These are phyloP conservation scores for Citrus glauca DNA, from an alignment of 345 rosid genomes.

Conservation along the genomic window DNA sequence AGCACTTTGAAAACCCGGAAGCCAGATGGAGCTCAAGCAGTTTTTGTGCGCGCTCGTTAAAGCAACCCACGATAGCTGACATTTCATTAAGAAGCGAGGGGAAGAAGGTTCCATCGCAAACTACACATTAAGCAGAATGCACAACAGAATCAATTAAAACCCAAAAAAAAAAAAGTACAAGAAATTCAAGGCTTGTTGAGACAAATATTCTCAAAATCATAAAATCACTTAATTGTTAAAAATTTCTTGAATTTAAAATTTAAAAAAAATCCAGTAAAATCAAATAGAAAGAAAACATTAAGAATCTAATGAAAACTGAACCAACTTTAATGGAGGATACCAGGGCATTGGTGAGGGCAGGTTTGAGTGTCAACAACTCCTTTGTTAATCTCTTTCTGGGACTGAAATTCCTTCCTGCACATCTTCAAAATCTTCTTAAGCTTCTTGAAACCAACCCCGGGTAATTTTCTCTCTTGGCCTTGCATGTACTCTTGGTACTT, in stretches of 20 bases:
- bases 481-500: constrained; percentile 80
- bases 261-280: no score
- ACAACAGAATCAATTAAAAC: no score
- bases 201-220: not conserved
- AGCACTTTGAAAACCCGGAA: constrained; percentile 65
- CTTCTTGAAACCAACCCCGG: constrained; percentile 80
- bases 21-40: constrained; percentile 87
- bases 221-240: no score
- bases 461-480: constrained; percentile 57
- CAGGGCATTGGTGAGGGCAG: constrained; percentile 62
- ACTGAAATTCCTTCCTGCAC: constrained; percentile 43
- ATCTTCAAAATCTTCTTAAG: constrained; percentile 77
- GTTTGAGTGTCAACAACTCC: constrained; percentile 21
- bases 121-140: constrained; percentile 30
- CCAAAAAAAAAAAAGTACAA: no score
- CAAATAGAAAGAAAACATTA: not conserved
- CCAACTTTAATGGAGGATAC: constrained; percentile 18
- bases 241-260: no score
- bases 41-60: constrained; percentile 74
- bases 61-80: constrained; percentile 79
- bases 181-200: not conserved
- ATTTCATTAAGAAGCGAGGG: constrained; percentile 81
- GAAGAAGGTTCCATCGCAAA: constrained; percentile 92
- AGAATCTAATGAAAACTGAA: not conserved
- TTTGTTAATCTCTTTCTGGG: constrained; percentile 18